Evolutionary conservation across 371 early-diverging fungal genomes (phyloP).

Genomic region (Actinomortierella ambigua): DNA sequence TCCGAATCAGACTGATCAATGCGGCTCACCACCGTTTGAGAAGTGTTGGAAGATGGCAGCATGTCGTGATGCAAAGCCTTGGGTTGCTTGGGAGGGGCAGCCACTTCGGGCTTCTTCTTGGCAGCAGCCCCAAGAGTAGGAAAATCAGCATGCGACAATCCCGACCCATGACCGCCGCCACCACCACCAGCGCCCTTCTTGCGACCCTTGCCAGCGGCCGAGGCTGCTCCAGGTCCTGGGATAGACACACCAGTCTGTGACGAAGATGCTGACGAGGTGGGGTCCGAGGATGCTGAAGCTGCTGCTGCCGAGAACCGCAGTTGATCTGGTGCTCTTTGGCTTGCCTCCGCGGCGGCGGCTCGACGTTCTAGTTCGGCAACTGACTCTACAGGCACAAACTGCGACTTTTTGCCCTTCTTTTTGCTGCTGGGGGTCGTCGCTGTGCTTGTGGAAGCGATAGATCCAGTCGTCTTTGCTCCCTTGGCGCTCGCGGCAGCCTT

Average conservation of each 20-base stretch:
- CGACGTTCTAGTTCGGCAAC: neutral
- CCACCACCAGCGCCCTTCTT: conserved; percentile 22
- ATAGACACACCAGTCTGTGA: conserved; percentile 28
- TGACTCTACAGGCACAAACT: no score
- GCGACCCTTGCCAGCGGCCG: conserved; percentile 28
- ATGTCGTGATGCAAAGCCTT: conserved; percentile 8
- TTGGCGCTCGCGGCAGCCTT: no score
- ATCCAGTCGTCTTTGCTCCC: no score
- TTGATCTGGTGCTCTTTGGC: conserved; percentile 27
- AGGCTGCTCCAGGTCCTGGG: conserved; percentile 38
- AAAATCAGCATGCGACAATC: conserved; percentile 39
- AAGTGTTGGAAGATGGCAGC: no score
- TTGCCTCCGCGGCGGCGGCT: conserved; percentile 18
- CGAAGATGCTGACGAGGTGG: conserved; percentile 11
- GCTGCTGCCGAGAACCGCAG: conserved; percentile 35
- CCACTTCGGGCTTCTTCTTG: conserved; percentile 12
- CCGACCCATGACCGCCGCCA: conserved; percentile 24
- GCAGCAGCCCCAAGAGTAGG: conserved; percentile 20
- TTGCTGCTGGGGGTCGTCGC: conserved; percentile 27
- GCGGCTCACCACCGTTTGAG: no score
- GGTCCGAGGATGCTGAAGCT: conserved; percentile 10
- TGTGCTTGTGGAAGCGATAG: neutral
- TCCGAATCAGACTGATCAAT: neutral
- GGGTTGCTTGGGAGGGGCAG: conserved; percentile 29
- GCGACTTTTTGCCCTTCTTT: conserved; percentile 21